Base-by-base conservation (phyloP, 495 filamentous ascomycete genomes). In the Xanthoparmelia taractica region DNA sequence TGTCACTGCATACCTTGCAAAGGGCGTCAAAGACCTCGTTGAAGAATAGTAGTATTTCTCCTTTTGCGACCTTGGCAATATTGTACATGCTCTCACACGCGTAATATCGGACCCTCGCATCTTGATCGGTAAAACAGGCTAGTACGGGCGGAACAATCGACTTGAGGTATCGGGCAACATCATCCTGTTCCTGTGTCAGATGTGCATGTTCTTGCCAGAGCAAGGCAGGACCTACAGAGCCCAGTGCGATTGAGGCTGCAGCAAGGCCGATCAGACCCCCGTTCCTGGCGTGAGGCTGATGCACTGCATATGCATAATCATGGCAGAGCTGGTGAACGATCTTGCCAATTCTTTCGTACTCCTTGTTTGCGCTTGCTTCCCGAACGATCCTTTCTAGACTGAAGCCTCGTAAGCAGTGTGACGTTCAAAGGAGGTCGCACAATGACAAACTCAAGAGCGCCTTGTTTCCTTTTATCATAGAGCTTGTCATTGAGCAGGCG, bases 61-160 rank as follows among this genome's bases (percentile, higher is more conserved):
- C 95, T 73, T 99, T 99, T 29, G 95, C 94, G 12, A 97, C 94
- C 77, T 98, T 98, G 66, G 95, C 92, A 70, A 99, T 97, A 70
- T 99, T 99, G 74, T 99, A 99, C 95, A 99, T 99, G 75, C 92
- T 94, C 81, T 99, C 95, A 76, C 95, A 99, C 55, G 95, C 95
- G 75, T 99, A 99, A 73, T 99, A 99, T 60, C 95, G 85, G 23
- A 99, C 95, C 58, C 95, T 82, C 27, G 95, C 95, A 87, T 99
- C 95, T 78, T 97, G 94, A 69, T 99, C 95, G 27, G 87, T 87
- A 73, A 99, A 99, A 78, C 95, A 99, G 57, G 95, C 95, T n/a
- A 99, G 82, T 8, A 99, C 95, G 25, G 95, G 95, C 25, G 94
- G 92, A 6, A 99, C 93, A 61, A 99, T 96, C 62, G 91, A 84